phyloP scores from a whole-genome alignment of 2,329 filamentous ascomycete genomes.

The Hypoxylon rubiginosum region DNA sequence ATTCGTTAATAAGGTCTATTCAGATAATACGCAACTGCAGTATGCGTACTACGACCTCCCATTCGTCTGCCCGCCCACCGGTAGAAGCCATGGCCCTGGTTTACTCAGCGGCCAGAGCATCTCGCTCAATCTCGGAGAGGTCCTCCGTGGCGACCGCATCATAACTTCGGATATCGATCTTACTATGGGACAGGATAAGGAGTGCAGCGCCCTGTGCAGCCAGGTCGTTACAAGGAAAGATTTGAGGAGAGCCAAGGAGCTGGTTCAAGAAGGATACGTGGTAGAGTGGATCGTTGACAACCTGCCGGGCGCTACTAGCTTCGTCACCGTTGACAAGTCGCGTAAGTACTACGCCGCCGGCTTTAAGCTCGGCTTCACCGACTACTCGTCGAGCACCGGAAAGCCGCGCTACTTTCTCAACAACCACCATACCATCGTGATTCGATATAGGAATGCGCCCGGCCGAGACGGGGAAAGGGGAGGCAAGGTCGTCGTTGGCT shows the following conservation, averaged over 20 bases:
- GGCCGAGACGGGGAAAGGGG: constrained; percentile 77
- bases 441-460: constrained; percentile 80
- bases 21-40: constrained; percentile 89
- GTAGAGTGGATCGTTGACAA: constrained; percentile 96
- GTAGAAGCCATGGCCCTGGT: constrained; percentile 73
- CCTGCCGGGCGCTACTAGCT: constrained; percentile 87
- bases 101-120: constrained; percentile 83
- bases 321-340: constrained; percentile 86
- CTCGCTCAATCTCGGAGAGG: constrained; percentile 86
- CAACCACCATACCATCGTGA: constrained; percentile 89
- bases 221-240: constrained; percentile 74
- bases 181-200: constrained; percentile 79
- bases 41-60: constrained; percentile 92
- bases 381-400: constrained; percentile 70
- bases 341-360: constrained; percentile 91
- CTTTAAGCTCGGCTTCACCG: constrained; percentile 87
- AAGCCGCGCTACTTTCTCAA: constrained; percentile 80
- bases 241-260: constrained; percentile 75
- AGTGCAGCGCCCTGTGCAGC: constrained; percentile 80
- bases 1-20: constrained; percentile 94
- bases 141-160: constrained; percentile 88
- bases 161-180: constrained; percentile 87
- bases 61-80: constrained; percentile 86
- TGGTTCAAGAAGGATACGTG: constrained; percentile 86
- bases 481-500: constrained; percentile 85